phyloP scores from a whole-genome alignment of 805 yeast genomes.

The Hanseniaspora thailandica region DNA sequence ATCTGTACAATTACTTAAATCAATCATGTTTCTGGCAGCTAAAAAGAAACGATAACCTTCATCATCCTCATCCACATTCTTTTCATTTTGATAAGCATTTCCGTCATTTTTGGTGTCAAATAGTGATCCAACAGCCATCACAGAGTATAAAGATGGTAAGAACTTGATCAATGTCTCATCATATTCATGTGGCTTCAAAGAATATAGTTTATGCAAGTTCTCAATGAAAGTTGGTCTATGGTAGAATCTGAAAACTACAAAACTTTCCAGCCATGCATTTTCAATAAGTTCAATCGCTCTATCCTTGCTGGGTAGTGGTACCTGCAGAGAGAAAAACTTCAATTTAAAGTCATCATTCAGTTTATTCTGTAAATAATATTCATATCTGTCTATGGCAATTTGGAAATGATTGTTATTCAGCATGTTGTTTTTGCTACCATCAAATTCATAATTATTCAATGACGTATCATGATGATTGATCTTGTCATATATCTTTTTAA shows the following conservation, averaged over 20 bases:
- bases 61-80: slow-evolving; percentile 28
- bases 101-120: slow-evolving; percentile 28
- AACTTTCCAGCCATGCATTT: slow-evolving; percentile 77
- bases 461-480: slow-evolving; percentile 14
- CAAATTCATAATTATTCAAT: slow-evolving; percentile 1
- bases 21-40: slow-evolving; percentile 75
- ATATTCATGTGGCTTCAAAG: slow-evolving; percentile 64
- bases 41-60: slow-evolving; percentile 77
- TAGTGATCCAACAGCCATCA: slow-evolving; percentile 75
- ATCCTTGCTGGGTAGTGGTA: slow-evolving; percentile 66
- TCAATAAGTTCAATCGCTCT: slow-evolving; percentile 61
- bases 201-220: slow-evolving; percentile 65
- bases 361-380: slow-evolving; percentile 1
- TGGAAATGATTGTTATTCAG: slow-evolving; percentile 8
- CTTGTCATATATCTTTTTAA: slow-evolving; percentile 22
- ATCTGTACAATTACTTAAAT: slow-evolving; percentile 77
- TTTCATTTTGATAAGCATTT: neutral
- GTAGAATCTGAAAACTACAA: slow-evolving; percentile 71
- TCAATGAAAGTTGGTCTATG: slow-evolving; percentile 73
- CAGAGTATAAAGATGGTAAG: slow-evolving; percentile 70
- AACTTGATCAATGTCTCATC: slow-evolving; percentile 69
- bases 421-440: slow-evolving; percentile 1
- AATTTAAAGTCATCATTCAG: neutral
- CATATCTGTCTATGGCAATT: slow-evolving; percentile 11
- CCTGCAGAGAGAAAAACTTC: slow-evolving; percentile 31